Conservation (phyloP, 768 basidiomycete species). For the Hygrocybe punicea region DNA sequence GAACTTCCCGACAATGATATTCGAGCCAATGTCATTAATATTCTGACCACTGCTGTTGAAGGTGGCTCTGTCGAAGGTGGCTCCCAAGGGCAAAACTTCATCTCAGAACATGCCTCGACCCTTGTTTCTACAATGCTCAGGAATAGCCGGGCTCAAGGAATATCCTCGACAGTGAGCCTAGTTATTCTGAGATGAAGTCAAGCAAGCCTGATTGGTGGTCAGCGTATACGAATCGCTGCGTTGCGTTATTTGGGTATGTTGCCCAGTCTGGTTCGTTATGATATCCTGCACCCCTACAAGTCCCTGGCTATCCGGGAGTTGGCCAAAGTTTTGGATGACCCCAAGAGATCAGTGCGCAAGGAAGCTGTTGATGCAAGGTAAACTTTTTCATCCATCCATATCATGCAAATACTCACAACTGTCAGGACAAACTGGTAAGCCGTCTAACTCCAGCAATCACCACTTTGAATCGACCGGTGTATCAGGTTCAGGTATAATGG, state of each 20-base stretch:
- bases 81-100: conserved; percentile 42
- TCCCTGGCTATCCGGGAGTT: conserved; percentile 68
- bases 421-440: conserved; percentile 49
- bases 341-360: conserved; percentile 76
- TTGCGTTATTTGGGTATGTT: conserved; percentile 70
- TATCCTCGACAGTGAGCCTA: conserved; percentile 52
- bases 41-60: conserved; percentile 66
- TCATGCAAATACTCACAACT: conserved; percentile 4
- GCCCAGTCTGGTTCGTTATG: conserved; percentile 76
- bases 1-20: conserved; percentile 71
- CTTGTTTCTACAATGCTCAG: conserved; percentile 71
- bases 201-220: conserved; percentile 1
- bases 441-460: not conserved
- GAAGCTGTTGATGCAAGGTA: conserved; percentile 82
- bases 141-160: conserved; percentile 50
- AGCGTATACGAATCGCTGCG: conserved; percentile 77
- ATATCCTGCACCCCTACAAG: conserved; percentile 80
- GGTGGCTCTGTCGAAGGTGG: conserved; percentile 58
- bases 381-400: conserved; percentile 9
- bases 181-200: conserved; percentile 1
- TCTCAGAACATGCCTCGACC: conserved; percentile 68
- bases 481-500: conserved; percentile 60
- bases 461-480: not conserved
- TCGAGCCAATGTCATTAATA: conserved; percentile 76
- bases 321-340: conserved; percentile 79